Percentiles rank a stretch among this genome's conserved stretches.
Evolutionary conservation across 1,139 yeast species (phyloP).

Genomic region (Lodderomyces jiufengensis): DNA sequence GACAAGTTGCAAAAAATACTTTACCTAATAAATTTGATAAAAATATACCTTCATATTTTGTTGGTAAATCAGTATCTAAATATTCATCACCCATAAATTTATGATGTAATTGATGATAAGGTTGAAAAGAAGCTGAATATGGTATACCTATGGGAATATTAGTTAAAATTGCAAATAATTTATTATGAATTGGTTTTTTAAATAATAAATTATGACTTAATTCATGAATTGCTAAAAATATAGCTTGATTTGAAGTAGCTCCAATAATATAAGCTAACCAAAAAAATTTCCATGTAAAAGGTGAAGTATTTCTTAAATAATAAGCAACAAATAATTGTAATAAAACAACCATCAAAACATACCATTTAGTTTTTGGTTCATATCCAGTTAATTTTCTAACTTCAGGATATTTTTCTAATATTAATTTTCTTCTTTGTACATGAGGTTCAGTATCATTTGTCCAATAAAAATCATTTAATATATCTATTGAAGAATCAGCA

Average conservation of each 20-base stretch:
- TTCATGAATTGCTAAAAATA: conserved; percentile 86
- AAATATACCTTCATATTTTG: conserved; percentile 67
- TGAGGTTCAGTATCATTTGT: conserved; percentile 83
- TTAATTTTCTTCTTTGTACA: conserved; percentile 65
- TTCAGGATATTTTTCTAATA: conserved; percentile 73
- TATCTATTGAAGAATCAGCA: conserved; percentile 41
- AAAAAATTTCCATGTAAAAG: conserved; percentile 55
- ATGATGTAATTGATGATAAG: conserved; percentile 89
- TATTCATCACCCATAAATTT: conserved; percentile 85
- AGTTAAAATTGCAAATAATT: conserved; percentile 70
- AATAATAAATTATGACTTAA: conserved; percentile 83
- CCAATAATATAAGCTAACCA: conserved; percentile 72
- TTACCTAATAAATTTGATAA: conserved; percentile 79
- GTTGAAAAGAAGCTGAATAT: conserved; percentile 85
- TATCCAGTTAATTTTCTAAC: conserved; percentile 79
- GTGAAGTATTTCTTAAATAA: conserved; percentile 51
- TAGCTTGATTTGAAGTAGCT: conserved; percentile 80
- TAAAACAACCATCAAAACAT: conserved; percentile 59
- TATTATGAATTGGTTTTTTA: conserved; percentile 72
- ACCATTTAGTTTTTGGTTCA: conserved; percentile 82
- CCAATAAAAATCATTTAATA: conserved; percentile 70
- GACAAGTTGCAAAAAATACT: conserved; percentile 87
- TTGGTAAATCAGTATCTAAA: conserved; percentile 86
- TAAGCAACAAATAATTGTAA: conserved; percentile 65
- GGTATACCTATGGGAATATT: conserved; percentile 89